These are phyloP conservation scores for Syzygium grande DNA, from an alignment of 345 rosid species.

Conservation along the genomic window DNA sequence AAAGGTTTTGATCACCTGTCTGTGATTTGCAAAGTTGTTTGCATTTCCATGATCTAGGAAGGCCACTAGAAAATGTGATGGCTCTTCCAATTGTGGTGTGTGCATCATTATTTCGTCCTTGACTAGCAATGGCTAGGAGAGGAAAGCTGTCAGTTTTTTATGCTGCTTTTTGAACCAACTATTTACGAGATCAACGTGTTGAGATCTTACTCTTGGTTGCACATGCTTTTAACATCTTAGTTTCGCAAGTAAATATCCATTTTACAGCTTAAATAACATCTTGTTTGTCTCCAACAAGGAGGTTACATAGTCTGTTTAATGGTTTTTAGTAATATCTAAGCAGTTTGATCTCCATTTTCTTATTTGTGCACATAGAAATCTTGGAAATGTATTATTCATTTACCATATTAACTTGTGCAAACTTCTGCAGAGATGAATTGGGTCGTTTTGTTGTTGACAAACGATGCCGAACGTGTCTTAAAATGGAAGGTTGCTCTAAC, in stretches of 20 bases:
- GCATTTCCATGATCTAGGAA: background rate
- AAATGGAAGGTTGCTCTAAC: constrained; percentile 94
- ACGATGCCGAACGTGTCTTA: constrained; percentile 66
- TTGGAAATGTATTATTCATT: background rate
- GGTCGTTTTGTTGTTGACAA: constrained; percentile 93
- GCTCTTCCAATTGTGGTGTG: background rate
- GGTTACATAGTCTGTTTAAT: background rate
- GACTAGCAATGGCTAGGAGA: background rate
- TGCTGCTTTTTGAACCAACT: background rate
- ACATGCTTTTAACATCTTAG: background rate
- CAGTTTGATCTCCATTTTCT: background rate
- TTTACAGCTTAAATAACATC: background rate
- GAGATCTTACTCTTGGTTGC: background rate
- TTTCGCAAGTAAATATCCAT: background rate
- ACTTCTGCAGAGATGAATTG: constrained; percentile 64
- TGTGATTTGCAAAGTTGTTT: background rate
- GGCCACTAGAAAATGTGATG: background rate
- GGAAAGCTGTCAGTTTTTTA: background rate
- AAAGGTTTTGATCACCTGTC: background rate
- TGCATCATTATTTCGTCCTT: background rate
- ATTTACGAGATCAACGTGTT: background rate
- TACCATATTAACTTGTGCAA: background rate
- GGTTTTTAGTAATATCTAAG: background rate
- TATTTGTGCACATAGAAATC: background rate
- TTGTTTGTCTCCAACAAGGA: background rate